Base-by-base conservation (phyloP, 768 basidiomycete genomes). In the Agrocybe chaxingu region DNA sequence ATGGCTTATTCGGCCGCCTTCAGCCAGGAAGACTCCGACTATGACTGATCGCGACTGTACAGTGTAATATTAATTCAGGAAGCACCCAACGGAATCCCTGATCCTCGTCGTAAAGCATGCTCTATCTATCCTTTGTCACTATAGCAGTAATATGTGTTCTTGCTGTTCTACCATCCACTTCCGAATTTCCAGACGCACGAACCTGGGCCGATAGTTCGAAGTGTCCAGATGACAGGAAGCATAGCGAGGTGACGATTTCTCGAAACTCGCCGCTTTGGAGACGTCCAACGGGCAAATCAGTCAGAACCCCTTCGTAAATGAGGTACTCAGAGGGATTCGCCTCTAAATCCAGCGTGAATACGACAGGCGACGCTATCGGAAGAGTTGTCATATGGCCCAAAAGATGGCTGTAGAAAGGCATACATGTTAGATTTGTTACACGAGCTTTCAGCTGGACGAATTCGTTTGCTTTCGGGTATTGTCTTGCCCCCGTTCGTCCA, bases 1-100 rank as follows among this genome's bases (percentile, higher is more conserved):
- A 52, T 93, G 56, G 86, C 89, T 5, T 97, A 97, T 62, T 80
- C 89, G 8, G 85, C 89, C 29, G 86, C 84, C 18, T 92, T 94
- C 68, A 86, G 70, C 55, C 83, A 89, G 64, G 89, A 89, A 42
- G 78, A 84, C 31, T 86, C 87, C n/a, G 92, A 93, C 51, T 92
- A 81, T 57, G 89, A 89, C 57, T 89, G 59, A 76, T 51, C 41
- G 44, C 45, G 29, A 42, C 43, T 24, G 45, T 53, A 55, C 7
- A 53, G 38, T 42, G 44, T 49, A 46, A 16, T 29, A n/a, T 41
- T 38, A 49, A 36, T 42, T 35, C 30, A 39, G 8, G 19, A 24
- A 52, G 4, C 8, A 35, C 24, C 49, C 45, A 37, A 42, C n/a
- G 31, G 39, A 30, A 47, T 42, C 38, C 37, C 38, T 37, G 30